Base-by-base conservation (phyloP, 1,284 basidiomycete species). In the Trichosporon faecale region DNA sequence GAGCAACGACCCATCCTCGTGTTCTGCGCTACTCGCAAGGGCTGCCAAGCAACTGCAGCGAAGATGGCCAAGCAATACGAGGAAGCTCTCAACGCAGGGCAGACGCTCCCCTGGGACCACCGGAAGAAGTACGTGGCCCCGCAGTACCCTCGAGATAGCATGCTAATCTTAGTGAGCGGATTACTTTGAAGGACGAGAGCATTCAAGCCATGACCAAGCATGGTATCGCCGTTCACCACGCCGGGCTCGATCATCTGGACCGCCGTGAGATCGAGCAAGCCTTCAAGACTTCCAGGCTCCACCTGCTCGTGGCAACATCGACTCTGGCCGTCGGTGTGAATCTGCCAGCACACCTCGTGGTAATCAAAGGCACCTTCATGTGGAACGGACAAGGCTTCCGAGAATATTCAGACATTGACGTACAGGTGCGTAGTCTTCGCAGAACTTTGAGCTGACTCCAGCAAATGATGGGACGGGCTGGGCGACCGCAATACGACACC, bases 11-110 rank as follows among this genome's bases (percentile, higher is more conserved):
- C 94, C 0, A 90, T 92, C 23, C 85, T 95, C 35, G 84, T 97
- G 3, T 98, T 98, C 78, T 92, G 91, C 74, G 86, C 92, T 5
- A 96, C 94, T 4, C 86, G 95, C 73, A 93, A 91, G 86, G 88
- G 93, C 90, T 83, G 82, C 73, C 70, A 75, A 33, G 69, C 71
- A 0, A 91, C 93, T 0, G 95, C 94, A 0, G 89, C 90, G 66
- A 87, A 89, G 21, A 79, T 98, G 14, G 84, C 88, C 70, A 91
- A 91, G 75, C 89, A 91, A 37, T 94, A 90, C 76, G 84, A 87
- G 66, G 86, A 88, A 49, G 86, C 88, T 0, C 82, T 86, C 70
- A 82, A 86, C 18, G 85, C 83, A 65, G 87, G 86, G 68, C 80
- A 86, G 63, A 75, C 77, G 9, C 74, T 92, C 7, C 91, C 92